A percentile compares a stretch with the other conserved stretches of the same genome.
phyloP scores from a whole-genome alignment of 371 early-diverging fungal genomes.

The Mucor racemosus region DNA sequence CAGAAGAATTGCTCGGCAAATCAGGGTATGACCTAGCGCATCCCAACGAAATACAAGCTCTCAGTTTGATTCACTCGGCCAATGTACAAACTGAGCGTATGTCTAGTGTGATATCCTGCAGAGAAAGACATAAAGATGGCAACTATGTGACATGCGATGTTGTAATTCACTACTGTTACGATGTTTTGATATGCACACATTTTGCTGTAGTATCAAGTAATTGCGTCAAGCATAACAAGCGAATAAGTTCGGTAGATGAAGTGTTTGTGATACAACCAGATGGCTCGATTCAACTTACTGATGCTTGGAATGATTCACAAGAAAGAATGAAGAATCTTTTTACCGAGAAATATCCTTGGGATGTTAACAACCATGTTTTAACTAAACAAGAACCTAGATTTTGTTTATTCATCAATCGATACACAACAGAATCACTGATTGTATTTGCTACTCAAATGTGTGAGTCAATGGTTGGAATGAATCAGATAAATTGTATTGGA shows the following conservation, averaged over 20 bases:
- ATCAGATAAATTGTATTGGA: slow-evolving; percentile 20
- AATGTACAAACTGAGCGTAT: slow-evolving; percentile 56
- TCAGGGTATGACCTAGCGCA: slow-evolving; percentile 52
- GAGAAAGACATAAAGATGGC: slow-evolving; percentile 41
- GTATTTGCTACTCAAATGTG: slow-evolving; percentile 29
- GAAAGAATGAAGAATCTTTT: slow-evolving; percentile 24
- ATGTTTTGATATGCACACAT: slow-evolving; percentile 36
- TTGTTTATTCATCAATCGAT: slow-evolving; percentile 30
- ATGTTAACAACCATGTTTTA: slow-evolving; percentile 14
- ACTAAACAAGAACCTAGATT: slow-evolving; percentile 28
- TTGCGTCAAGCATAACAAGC: slow-evolving; percentile 28
- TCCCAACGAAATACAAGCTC: slow-evolving; percentile 42
- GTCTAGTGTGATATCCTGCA: slow-evolving; percentile 35
- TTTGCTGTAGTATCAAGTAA: slow-evolving; percentile 19
- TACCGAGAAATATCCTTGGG: slow-evolving; percentile 28
- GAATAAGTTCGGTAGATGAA: slow-evolving; percentile 38
- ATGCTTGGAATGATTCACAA: slow-evolving; percentile 37
- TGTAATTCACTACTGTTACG: slow-evolving; percentile 47
- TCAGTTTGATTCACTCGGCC: slow-evolving; percentile 43
- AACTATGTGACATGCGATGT: slow-evolving; percentile 35
- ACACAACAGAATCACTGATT: slow-evolving; percentile 12
- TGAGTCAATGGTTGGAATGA: slow-evolving; percentile 12
- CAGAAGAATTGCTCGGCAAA: slow-evolving; percentile 55
- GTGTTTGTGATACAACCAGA: slow-evolving; percentile 21
- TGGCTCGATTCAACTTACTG: slow-evolving; percentile 28